These are phyloP conservation scores for Mycena belliarum DNA, from an alignment of 768 basidiomycete genomes.

Conservation along the genomic window DNA sequence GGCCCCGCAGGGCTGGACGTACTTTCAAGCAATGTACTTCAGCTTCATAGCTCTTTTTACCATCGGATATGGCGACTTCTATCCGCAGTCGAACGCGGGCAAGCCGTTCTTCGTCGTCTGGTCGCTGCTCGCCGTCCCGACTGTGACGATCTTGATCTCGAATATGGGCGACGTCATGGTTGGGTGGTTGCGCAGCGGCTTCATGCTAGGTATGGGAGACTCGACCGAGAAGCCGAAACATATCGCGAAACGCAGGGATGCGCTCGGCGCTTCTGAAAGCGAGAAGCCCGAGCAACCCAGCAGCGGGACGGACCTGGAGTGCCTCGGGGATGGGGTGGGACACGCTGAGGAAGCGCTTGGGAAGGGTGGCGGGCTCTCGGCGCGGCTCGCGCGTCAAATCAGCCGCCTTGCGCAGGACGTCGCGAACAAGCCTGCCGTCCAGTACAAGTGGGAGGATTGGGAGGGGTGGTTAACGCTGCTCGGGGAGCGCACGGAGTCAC, in stretches of 20 bases:
- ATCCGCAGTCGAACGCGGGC: conserved; percentile 34
- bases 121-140: conserved; percentile 41
- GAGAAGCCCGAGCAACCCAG: conserved; percentile 17
- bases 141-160: conserved; percentile 45
- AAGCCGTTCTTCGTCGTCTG: conserved; percentile 46
- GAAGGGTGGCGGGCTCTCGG: conserved; percentile 28
- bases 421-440: conserved; percentile 25
- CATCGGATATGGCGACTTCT: conserved; percentile 44
- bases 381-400: conserved; percentile 33
- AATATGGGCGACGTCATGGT: conserved; percentile 53
- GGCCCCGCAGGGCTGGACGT: conserved; percentile 35
- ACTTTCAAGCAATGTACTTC: conserved; percentile 40
- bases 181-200: conserved; percentile 32
- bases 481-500: conserved; percentile 21
- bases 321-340: conserved; percentile 38
- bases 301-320: conserved; percentile 29
- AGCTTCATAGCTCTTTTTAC: conserved; percentile 41
- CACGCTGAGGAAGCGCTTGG: conserved; percentile 29
- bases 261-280: background rate
- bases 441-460: conserved; percentile 43
- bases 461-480: conserved; percentile 33
- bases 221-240: conserved; percentile 31
- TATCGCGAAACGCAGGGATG: background rate
- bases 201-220: conserved; percentile 31
- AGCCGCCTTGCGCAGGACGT: conserved; percentile 32